These are phyloP conservation scores for Kurtzmaniella natalensis DNA, from an alignment of 1,139 yeast genomes.

Conservation along the genomic window DNA sequence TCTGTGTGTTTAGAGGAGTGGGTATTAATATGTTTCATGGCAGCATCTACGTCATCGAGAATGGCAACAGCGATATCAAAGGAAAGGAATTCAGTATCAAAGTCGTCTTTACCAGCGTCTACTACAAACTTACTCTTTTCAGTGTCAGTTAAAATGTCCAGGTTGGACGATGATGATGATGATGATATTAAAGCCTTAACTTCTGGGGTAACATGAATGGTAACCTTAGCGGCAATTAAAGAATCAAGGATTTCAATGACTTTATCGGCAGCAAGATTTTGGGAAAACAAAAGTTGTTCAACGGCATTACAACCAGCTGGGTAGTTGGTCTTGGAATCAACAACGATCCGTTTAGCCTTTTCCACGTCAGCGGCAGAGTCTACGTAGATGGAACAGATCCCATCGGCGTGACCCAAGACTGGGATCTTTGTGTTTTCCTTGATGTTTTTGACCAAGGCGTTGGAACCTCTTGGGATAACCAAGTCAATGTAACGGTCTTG, in stretches of 20 bases:
- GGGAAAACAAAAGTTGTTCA: slow-evolving; percentile 75
- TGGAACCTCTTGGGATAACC: slow-evolving; percentile 96
- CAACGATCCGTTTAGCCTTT: slow-evolving; percentile 69
- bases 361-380: slow-evolving; percentile 70
- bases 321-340: slow-evolving; percentile 91
- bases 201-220: slow-evolving; percentile 61
- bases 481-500: slow-evolving; percentile 91
- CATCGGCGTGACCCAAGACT: slow-evolving; percentile 98
- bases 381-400: slow-evolving; percentile 84
- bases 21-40: slow-evolving; percentile 75
- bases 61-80: slow-evolving; percentile 73
- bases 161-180: too few relatives aligned
- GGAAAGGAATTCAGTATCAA: slow-evolving; percentile 78
- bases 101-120: slow-evolving; percentile 54
- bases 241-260: slow-evolving; percentile 43
- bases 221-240: slow-evolving; percentile 63
- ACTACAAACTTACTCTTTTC: slow-evolving; percentile 18
- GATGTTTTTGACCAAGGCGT: slow-evolving; percentile 80
- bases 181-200: slow-evolving; percentile 27
- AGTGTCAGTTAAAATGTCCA: too few relatives aligned
- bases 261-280: slow-evolving; percentile 37
- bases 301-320: slow-evolving; percentile 99
- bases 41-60: slow-evolving; percentile 57
- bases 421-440: slow-evolving; percentile 90
- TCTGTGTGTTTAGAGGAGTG: slow-evolving; percentile 98